A percentile compares a stretch with the other conserved stretches of the same genome.
Evolutionary conservation across 2,329 filamentous ascomycete genomes (phyloP).

Genomic region (Beauveria scarabaeidicola): DNA sequence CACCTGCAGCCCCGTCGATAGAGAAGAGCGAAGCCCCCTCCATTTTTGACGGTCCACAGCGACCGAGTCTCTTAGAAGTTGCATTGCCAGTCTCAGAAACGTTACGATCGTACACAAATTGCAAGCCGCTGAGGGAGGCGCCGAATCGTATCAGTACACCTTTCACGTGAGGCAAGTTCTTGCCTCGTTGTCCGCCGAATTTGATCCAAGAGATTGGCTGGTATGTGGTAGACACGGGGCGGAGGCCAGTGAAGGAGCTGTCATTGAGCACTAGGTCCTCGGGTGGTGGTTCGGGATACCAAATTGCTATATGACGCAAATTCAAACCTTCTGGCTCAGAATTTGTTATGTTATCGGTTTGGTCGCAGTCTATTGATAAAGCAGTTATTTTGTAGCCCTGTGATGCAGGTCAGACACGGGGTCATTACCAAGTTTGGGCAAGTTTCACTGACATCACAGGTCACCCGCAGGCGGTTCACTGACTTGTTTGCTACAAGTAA

Average conservation of each 20-base stretch:
- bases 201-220: not conserved
- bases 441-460: not conserved
- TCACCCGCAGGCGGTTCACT: not conserved
- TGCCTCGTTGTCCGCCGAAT: not conserved
- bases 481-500: not conserved
- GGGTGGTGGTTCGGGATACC: not conserved
- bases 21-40: not conserved
- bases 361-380: not conserved
- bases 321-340: too few relatives aligned
- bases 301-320: not conserved
- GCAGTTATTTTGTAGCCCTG: slow-evolving; percentile 1
- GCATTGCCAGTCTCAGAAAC: not conserved
- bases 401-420: not conserved
- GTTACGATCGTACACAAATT: not conserved
- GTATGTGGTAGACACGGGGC: not conserved
- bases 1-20: not conserved
- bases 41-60: too few relatives aligned
- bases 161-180: not conserved
- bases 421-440: too few relatives aligned
- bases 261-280: not conserved
- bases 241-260: not conserved
- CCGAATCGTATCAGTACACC: not conserved
- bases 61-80: not conserved
- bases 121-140: not conserved
- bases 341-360: not conserved